Conservation (phyloP, 176 grass and related monocot genomes). For the Aegilops longissima region DNA sequence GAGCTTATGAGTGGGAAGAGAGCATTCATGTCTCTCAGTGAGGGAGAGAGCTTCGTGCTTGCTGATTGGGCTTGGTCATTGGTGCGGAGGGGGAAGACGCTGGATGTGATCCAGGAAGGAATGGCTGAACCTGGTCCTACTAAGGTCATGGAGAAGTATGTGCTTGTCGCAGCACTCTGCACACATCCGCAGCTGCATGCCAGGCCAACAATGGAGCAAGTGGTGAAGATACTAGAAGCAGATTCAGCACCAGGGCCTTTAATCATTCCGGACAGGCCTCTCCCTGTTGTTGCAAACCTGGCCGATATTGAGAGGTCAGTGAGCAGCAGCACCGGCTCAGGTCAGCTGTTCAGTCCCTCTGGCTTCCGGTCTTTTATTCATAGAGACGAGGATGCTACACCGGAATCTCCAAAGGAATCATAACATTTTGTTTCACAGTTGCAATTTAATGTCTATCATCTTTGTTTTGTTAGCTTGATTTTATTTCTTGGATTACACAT, state of each 20-base stretch:
- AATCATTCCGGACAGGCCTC: conserved; percentile 61
- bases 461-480: conserved; percentile 15
- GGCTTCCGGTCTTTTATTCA: conserved; percentile 64
- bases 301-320: conserved; percentile 78
- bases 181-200: conserved; percentile 91
- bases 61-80: conserved; percentile 92
- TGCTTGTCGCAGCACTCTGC: conserved; percentile 63
- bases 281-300: conserved; percentile 61
- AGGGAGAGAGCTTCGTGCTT: conserved; percentile 75
- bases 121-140: conserved; percentile 62
- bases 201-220: conserved; percentile 91
- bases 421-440: conserved; percentile 11
- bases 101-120: conserved; percentile 84
- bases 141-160: conserved; percentile 85
- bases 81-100: conserved; percentile 52
- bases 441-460: conserved; percentile 11
- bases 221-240: conserved; percentile 79
- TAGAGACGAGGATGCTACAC: conserved; percentile 34
- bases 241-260: conserved; percentile 50
- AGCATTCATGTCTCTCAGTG: conserved; percentile 67
- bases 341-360: conserved; percentile 70
- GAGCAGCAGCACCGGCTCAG: conserved; percentile 64
- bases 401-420: conserved; percentile 50
- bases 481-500: conserved; percentile 5
- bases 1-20: conserved; percentile 90